Base-by-base conservation (phyloP, 148 eudicot genomes). In the Dianthus caryophyllus region DNA sequence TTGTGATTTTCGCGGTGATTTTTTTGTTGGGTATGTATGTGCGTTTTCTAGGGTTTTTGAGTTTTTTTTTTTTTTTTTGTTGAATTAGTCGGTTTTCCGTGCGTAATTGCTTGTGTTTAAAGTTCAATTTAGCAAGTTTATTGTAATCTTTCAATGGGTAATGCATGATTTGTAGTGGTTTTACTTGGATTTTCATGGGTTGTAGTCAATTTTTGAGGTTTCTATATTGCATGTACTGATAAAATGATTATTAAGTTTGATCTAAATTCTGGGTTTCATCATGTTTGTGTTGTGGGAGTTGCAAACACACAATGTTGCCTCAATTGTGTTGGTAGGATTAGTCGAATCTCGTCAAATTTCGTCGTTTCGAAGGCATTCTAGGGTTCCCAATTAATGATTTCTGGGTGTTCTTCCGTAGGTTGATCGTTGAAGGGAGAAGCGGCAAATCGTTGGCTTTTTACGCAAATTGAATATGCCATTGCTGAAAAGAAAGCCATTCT, bases 401-500 rank as follows among this genome's bases (percentile, higher is more conserved):
- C 29, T 13, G 21, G 67, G 58, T 13, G 27, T 44, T 58, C 41
- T 65, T 67, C 44, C 52, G 22, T 16, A 18, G 71, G 63, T 67
- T 57, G 41, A 33, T 66, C 27, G 39, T 36, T 25, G 36, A 59
- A 69, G 64, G 51, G n/a, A 20, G 36, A 59, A 66, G 73, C 62
- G 44, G 67, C 10, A 22, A 24, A 55, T 76, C 49, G 30, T 12
- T 31, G 70, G 56, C 60, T 55, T 52, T 41, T 46, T 55, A 52
- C 38, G 65, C 57, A 60, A 70, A 43, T 44, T 70, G 49, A 72
- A 68, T 31, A 94, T 94, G 99, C 99, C 99, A 59, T 75, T 90
- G 43, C 86, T 80, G 49, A 90, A 85, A 72, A 70, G 87, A 61
- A 94, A 85, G 75, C 90, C 96, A n/a, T 86, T 90, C 77, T 64